Percentiles rank a stretch among this genome's conserved stretches.
Conservation (phyloP, 768 basidiomycete species). For the Roridomyces roridus region DNA sequence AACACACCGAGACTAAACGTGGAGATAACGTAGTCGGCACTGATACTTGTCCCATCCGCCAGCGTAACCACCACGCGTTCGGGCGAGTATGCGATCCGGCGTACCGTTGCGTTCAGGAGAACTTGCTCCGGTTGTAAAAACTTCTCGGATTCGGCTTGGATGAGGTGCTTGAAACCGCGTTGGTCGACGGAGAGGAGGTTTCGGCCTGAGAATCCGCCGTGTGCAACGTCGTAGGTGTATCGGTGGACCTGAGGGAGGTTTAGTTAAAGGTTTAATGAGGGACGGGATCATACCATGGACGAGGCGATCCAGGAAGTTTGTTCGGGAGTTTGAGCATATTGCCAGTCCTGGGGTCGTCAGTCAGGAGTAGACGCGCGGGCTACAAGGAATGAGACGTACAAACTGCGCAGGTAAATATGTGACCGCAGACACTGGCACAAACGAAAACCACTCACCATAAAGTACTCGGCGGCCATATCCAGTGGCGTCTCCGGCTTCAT, state of each 20-base stretch:
- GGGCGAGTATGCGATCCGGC: constrained; percentile 49
- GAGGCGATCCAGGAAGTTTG: constrained; percentile 70
- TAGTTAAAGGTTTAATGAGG: not conserved
- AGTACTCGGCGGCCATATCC: constrained; percentile 64
- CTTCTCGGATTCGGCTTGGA: constrained; percentile 60
- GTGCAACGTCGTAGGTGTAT: constrained; percentile 56
- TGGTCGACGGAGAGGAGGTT: constrained; percentile 64
- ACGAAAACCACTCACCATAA: constrained; percentile 41
- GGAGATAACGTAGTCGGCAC: constrained; percentile 64
- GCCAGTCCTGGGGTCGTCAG: constrained; percentile 38
- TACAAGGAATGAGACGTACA: not conserved
- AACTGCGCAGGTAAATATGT: constrained; percentile 9
- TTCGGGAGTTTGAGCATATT: constrained; percentile 66
- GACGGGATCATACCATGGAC: constrained; percentile 53
- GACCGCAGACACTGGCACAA: too few relatives aligned
- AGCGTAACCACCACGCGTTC: constrained; percentile 55
- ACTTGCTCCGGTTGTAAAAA: constrained; percentile 58
- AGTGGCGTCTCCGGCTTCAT: constrained; percentile 50
- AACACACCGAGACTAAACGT: constrained; percentile 77
- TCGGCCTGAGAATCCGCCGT: constrained; percentile 63
- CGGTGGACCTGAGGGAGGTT: constrained; percentile 61
- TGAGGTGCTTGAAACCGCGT: constrained; percentile 64
- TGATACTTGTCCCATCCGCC: constrained; percentile 46
- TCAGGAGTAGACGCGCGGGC: not conserved
- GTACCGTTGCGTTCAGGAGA: constrained; percentile 57